Evolutionary conservation across 768 basidiomycete genomes (phyloP).

Genomic region (Leccinellum rugosiceps): DNA sequence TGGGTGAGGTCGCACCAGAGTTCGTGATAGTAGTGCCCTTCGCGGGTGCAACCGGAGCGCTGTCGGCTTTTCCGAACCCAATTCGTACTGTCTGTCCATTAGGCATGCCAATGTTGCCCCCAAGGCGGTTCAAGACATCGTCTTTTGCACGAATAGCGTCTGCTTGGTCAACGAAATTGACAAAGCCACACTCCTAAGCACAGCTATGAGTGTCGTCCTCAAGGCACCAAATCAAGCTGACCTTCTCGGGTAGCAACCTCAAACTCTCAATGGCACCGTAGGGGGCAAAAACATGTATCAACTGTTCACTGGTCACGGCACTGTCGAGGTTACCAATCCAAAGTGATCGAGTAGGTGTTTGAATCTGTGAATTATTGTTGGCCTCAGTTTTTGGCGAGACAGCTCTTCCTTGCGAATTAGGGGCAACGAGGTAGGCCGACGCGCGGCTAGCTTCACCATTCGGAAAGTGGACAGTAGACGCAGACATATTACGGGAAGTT

Average conservation of each 20-base stretch:
- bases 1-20: constrained; percentile 64
- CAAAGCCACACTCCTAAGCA: constrained; percentile 92
- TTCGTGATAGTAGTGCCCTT: constrained; percentile 65
- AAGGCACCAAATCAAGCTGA: constrained; percentile 27
- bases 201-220: constrained; percentile 15
- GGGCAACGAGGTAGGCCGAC: constrained; percentile 66
- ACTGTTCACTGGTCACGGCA: constrained; percentile 89
- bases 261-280: constrained; percentile 98
- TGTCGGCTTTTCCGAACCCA: constrained; percentile 97
- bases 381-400: constrained; percentile 79
- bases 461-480: constrained; percentile 67
- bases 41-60: constrained; percentile 87
- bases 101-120: constrained; percentile 90
- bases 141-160: constrained; percentile 99
- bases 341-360: constrained; percentile 91
- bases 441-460: constrained; percentile 58
- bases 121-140: constrained; percentile 92
- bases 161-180: constrained; percentile 94
- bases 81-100: constrained; percentile 96
- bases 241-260: constrained; percentile 95
- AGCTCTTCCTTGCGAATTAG: constrained; percentile 67
- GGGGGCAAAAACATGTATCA: constrained; percentile 92
- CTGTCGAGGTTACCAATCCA: constrained; percentile 99
- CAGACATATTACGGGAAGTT: constrained; percentile 39
- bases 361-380: constrained; percentile 63